phyloP scores from a whole-genome alignment of 106 monocot genomes.

The Xerophyta viscosa region DNA sequence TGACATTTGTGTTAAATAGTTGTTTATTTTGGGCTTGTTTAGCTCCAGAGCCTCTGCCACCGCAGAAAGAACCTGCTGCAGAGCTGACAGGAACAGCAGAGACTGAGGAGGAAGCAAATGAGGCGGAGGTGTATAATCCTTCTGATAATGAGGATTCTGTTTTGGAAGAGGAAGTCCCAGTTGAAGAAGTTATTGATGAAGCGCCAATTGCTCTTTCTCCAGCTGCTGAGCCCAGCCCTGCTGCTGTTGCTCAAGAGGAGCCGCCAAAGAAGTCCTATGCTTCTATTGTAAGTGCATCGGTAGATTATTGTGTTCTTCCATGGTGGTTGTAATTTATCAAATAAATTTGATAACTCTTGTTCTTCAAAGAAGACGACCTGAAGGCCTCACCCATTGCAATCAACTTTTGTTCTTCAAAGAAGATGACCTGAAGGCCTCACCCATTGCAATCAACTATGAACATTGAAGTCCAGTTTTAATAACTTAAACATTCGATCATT shows the following conservation, averaged over 20 bases:
- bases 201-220: slow-evolving; percentile 14
- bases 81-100: slow-evolving; percentile 12
- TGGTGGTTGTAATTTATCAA: not conserved
- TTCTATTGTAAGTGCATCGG: slow-evolving; percentile 65
- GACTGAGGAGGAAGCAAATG: slow-evolving; percentile 33
- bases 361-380: too few species aligned
- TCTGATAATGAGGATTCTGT: slow-evolving; percentile 35
- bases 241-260: slow-evolving; percentile 28
- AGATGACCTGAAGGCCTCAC: too few species aligned
- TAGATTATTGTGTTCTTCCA: not conserved
- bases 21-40: not conserved
- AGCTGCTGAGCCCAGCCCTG: slow-evolving; percentile 8
- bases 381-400: too few species aligned
- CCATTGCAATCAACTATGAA: too few species aligned
- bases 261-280: slow-evolving; percentile 90
- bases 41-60: slow-evolving; percentile 11
- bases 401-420: too few species aligned
- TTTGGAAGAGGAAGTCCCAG: slow-evolving; percentile 43
- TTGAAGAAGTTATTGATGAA: slow-evolving; percentile 64
- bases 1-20: not conserved
- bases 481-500: not conserved
- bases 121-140: slow-evolving; percentile 48
- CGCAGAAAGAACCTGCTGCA: slow-evolving; percentile 20
- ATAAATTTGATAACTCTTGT: not conserved
- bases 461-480: not conserved